Percentiles rank a stretch among this genome's conserved stretches.
Evolutionary conservation across 192 early-diverging fungal genomes (phyloP).

Genomic region (Entomortierella lignicola): DNA sequence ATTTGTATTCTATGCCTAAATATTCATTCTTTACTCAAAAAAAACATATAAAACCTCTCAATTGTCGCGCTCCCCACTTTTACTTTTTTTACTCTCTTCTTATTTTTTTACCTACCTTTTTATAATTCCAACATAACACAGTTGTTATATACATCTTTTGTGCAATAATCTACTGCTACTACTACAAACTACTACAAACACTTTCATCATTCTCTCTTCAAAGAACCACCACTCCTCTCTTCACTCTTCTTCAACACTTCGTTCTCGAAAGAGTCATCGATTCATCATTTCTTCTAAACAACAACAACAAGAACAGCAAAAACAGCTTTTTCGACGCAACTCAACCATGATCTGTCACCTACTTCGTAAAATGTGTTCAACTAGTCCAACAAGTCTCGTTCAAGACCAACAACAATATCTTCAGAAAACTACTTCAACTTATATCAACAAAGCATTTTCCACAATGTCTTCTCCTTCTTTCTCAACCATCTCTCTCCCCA

Average conservation of each 20-base stretch:
- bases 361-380: slow-evolving; percentile 46
- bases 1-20: no score
- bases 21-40: no score
- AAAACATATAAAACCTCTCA: no score
- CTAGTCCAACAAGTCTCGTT: slow-evolving; percentile 20
- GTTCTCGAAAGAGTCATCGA: slow-evolving; percentile 7
- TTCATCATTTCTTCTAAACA: slow-evolving; percentile 14
- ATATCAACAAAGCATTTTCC: slow-evolving; percentile 22
- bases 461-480: slow-evolving; percentile 29
- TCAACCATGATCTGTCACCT: slow-evolving; percentile 52
- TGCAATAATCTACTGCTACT: no score
- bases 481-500: slow-evolving; percentile 31
- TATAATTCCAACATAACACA: background rate
- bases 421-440: slow-evolving; percentile 18
- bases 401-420: slow-evolving; percentile 27
- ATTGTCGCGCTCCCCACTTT: no score
- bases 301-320: slow-evolving; percentile 1
- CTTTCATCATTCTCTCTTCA: slow-evolving; percentile 29
- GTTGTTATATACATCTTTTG: no score
- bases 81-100: no score
- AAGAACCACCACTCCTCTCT: slow-evolving; percentile 17
- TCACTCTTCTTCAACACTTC: background rate
- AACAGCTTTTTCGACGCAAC: slow-evolving; percentile 1
- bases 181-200: background rate
- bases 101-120: background rate